Evolutionary conservation across 768 basidiomycete genomes (phyloP), one percentile per base, ranked within the genome.

Genomic region (Pisolithus albus): DNA sequence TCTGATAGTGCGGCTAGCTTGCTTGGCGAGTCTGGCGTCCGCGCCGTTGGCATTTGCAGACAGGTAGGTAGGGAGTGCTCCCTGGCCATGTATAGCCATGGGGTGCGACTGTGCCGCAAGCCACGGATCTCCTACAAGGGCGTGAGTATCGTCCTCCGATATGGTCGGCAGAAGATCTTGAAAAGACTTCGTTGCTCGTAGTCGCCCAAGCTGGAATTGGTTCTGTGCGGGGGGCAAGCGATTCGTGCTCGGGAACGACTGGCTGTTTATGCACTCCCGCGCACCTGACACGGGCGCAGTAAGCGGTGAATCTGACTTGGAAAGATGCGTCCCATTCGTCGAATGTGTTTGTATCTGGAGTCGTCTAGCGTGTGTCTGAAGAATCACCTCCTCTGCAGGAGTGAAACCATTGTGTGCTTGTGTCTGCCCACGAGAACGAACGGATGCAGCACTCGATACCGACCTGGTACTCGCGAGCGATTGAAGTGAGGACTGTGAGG

Each of bases 381-480:
- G 76, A 46, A 87, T 80, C 54, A 79, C 76, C 64, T 84, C 80
- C 61, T 88, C 86, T 0, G 84, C 72, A 2, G 83, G 72, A 0
- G 86, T 88, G 56, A 81, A 88, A 2, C 85, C 85, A 1, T 77
- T 72, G 28, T 68, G 66, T 6, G 75, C 70, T 38, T 73, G 73
- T 15, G 64, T 45, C 41, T 70, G 66, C 7, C 58, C 56, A 13
- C 65, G 65, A 50, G 57, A 52, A 6, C 53, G 21, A 6, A 52
- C 28, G 5, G 42, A 42, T 24, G 58, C 46, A 13, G 53, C 41
- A 0, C 54, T 42, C 0, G 65, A 46, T 23, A 59, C 16, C 8
- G 54, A 26, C 13, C 56, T 47, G 36, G 54, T 58, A 49, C 30
- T 61, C 19, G 67, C 51, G 34, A 66, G 56, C 21, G 64, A 55